Evolutionary conservation across 305 asterid genomes (phyloP).

Genomic region (Solanum hybrid): DNA sequence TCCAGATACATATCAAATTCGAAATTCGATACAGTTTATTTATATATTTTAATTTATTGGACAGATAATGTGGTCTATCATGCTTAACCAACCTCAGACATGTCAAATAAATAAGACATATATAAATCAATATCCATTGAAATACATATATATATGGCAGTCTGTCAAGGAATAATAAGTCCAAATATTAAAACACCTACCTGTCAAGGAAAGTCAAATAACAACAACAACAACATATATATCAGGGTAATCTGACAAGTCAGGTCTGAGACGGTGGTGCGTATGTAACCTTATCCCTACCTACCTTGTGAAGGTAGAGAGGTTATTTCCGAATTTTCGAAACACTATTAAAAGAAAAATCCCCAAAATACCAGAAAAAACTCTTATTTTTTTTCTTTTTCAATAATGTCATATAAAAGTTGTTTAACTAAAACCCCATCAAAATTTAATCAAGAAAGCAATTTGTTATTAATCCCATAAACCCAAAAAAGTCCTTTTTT

Average conservation of each 20-base stretch:
- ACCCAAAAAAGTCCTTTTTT: background rate
- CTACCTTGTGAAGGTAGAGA: background rate
- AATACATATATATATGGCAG: background rate
- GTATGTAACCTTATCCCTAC: background rate
- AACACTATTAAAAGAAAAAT: background rate
- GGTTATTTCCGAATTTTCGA: background rate
- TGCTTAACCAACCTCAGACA: conserved; percentile 2
- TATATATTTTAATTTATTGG: background rate
- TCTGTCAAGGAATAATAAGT: background rate
- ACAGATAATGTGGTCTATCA: background rate
- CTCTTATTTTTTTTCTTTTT: background rate
- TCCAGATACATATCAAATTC: rapidly evolving
- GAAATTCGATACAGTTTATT: background rate
- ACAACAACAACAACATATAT: background rate
- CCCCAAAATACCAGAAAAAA: background rate
- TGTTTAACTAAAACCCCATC: too few relatives aligned
- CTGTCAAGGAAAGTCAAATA: background rate
- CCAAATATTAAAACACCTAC: background rate
- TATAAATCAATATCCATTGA: background rate
- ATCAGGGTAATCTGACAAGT: background rate
- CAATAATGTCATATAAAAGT: too few relatives aligned
- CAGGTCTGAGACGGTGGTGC: background rate
- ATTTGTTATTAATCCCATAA: too few relatives aligned
- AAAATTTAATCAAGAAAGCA: too few relatives aligned
- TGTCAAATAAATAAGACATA: background rate